Conservation (phyloP, 208 protist genomes). For the Crithidia sp. region DNA sequence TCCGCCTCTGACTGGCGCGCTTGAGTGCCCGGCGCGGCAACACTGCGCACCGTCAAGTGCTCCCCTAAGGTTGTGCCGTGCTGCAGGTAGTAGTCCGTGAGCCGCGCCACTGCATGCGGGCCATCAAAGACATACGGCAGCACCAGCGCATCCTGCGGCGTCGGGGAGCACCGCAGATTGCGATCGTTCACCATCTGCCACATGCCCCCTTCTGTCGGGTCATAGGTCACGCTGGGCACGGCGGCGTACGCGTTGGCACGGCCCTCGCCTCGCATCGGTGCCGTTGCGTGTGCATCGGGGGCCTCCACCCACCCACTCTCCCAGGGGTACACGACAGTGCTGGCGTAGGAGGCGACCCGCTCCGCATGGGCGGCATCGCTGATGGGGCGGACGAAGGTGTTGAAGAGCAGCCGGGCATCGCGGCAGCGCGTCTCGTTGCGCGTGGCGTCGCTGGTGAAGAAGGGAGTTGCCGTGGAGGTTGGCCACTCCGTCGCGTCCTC, state of each 20-base stretch:
- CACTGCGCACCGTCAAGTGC: constrained; percentile 38
- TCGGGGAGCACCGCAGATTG: constrained; percentile 65
- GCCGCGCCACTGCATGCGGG: constrained; percentile 42
- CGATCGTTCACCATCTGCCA: constrained; percentile 76
- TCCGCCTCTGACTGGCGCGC: constrained; percentile 63
- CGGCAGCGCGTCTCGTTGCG: constrained; percentile 17
- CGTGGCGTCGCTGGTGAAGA: background rate
- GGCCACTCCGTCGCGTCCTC: background rate
- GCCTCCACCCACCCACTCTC: constrained; percentile 10
- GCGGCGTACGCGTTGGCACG: background rate
- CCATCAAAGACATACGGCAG: constrained; percentile 75
- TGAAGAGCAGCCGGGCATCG: constrained; percentile 24
- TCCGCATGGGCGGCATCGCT: constrained; percentile 32
- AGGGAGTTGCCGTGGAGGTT: background rate
- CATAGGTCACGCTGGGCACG: constrained; percentile 34
- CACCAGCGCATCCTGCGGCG: constrained; percentile 64
- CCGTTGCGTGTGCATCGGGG: background rate
- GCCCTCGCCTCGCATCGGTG: too few species aligned
- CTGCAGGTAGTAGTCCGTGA: constrained; percentile 70
- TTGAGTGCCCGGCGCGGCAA: constrained; percentile 35
- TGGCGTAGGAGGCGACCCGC: constrained; percentile 30
- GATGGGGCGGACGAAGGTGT: constrained; percentile 4
- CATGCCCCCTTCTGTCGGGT: constrained; percentile 74
- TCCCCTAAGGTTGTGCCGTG: constrained; percentile 51
- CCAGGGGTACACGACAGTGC: constrained; percentile 38